Evolutionary conservation across 2,329 filamentous ascomycete genomes (phyloP).

Genomic region (Drechslerella dactyloides): DNA sequence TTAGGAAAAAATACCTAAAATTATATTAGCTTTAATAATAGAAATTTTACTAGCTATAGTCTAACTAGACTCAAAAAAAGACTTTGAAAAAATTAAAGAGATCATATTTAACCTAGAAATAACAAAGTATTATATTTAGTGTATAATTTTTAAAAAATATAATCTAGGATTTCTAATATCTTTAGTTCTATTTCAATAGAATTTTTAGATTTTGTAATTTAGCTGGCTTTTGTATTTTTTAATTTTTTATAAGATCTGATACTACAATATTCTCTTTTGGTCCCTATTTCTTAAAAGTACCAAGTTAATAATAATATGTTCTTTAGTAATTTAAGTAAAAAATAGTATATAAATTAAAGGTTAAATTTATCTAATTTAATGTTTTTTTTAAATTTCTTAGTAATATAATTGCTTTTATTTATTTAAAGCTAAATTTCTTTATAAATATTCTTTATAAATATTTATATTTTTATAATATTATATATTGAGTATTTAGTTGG

Average conservation of each 20-base stretch:
- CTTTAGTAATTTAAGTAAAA: background rate
- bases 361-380: background rate
- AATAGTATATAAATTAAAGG: background rate
- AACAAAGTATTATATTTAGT: constrained; percentile 3
- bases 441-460: no score
- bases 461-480: no score
- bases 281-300: background rate
- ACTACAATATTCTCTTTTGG: background rate
- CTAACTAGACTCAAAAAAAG: constrained; percentile 30
- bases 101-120: constrained; percentile 19
- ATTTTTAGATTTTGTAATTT: background rate
- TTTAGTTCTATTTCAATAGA: background rate
- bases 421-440: background rate
- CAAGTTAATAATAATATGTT: background rate
- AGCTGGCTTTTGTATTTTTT: background rate
- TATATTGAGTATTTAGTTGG: background rate
- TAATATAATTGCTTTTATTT: background rate
- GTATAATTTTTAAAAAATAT: background rate
- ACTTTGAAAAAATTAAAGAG: constrained; percentile 22
- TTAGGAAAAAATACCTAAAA: constrained; percentile 5
- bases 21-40: constrained; percentile 23
- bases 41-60: constrained; percentile 29
- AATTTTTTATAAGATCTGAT: background rate
- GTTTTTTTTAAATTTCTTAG: background rate
- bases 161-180: background rate